A percentile compares a stretch with the other conserved stretches of the same genome.
Conservation (phyloP, 1,284 basidiomycete genomes). For the Leccinum laetum region DNA sequence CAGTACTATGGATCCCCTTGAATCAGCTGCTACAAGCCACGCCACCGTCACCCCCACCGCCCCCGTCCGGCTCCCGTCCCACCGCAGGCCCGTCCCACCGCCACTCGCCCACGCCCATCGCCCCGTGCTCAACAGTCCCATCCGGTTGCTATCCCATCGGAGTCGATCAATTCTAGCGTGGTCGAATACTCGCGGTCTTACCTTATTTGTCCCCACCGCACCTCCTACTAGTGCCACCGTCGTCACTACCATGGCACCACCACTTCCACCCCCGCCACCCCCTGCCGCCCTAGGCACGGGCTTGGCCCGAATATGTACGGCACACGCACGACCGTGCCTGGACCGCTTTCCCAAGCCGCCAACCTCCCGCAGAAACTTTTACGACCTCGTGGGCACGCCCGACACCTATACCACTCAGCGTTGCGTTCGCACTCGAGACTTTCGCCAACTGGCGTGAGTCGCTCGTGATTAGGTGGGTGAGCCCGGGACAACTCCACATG, state of each 20-base stretch:
- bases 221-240: not conserved
- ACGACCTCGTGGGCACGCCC: conserved; percentile 25
- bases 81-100: not conserved
- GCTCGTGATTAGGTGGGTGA: conserved; percentile 24
- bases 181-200: conserved; percentile 8
- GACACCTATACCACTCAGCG: conserved; percentile 22
- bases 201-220: conserved; percentile 25
- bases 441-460: conserved; percentile 24
- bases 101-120: not conserved
- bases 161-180: conserved; percentile 31
- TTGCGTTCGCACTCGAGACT: conserved; percentile 6
- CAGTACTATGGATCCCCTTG: not conserved
- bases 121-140: conserved; percentile 18
- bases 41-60: not conserved
- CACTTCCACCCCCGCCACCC: not conserved
- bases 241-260: not conserved
- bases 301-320: not conserved
- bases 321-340: not conserved
- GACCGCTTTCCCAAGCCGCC: not conserved
- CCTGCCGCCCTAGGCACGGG: not conserved
- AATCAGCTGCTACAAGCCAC: not conserved
- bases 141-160: conserved; percentile 24
- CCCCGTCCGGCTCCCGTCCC: not conserved
- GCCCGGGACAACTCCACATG: conserved; percentile 8
- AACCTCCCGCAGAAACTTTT: conserved; percentile 19